Percentiles rank a stretch among this genome's conserved stretches.
These are phyloP conservation scores for Fonsecaea pugnacius DNA, from an alignment of 2,329 filamentous ascomycete genomes.

Conservation along the genomic window DNA sequence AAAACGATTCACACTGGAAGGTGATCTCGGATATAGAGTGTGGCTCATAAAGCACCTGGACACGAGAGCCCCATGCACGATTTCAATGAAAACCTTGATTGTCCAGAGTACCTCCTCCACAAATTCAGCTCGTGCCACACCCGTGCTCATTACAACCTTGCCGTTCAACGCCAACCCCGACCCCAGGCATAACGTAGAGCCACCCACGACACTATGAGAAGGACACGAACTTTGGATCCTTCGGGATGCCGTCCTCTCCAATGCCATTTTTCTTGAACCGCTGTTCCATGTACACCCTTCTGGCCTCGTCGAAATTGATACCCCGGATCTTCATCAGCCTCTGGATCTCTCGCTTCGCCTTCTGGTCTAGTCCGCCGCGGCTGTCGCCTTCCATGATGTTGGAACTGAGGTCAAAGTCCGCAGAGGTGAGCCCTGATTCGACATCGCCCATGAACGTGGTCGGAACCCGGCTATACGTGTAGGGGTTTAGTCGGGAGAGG, in stretches of 20 bases:
- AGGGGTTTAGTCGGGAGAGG: constrained; percentile 58
- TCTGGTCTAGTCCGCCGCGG: constrained; percentile 78
- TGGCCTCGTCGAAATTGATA: constrained; percentile 87
- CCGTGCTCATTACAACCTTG: background rate
- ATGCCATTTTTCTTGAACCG: constrained; percentile 87
- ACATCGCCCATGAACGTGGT: constrained; percentile 80
- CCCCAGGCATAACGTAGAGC: background rate
- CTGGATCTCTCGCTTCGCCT: constrained; percentile 79
- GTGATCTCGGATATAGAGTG: background rate
- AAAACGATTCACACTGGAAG: background rate
- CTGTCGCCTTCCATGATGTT: constrained; percentile 81
- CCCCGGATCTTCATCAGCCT: constrained; percentile 86
- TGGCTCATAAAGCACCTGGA: background rate
- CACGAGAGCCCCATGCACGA: background rate
- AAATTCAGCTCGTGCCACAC: background rate
- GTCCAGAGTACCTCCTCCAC: background rate
- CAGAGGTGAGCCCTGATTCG: constrained; percentile 81
- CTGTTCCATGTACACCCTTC: constrained; percentile 82
- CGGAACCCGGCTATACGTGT: constrained; percentile 76
- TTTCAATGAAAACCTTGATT: background rate
- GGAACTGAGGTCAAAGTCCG: constrained; percentile 77
- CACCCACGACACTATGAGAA: constrained; percentile 55
- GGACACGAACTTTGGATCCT: constrained; percentile 93
- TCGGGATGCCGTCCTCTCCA: constrained; percentile 80
- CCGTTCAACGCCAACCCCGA: background rate